Evolutionary conservation across 1,284 basidiomycete species (phyloP), one percentile per base, ranked within the genome.

Genomic region (Pseudozyma pruni): DNA sequence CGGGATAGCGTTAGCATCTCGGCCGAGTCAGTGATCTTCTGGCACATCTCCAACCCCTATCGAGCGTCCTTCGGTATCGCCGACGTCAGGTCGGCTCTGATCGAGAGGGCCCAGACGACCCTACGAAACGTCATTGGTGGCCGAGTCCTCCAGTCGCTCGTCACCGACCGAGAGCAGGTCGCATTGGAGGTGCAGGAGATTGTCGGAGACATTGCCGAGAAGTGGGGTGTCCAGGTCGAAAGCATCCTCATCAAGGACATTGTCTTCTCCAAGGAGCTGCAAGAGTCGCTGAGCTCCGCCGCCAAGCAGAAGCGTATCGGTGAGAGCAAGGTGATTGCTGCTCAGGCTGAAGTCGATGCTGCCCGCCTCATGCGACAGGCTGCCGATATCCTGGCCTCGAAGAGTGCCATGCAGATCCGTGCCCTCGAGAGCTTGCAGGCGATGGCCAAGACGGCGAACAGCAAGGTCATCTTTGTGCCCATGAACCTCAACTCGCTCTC

Each of bases 161-260:
- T 87, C 19, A 85, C 86, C 6, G 94, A 98, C 84, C 91, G 95
- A 69, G 95, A 98, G 81, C 93, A 92, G 55, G 93, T 98, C 68
- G 95, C 94, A 4, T 90, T 90, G 78, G 94, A 97, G 83, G 94
- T 97, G 55, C 93, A 92, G 43, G 93, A 95, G 83, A 95, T 97
- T 58, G 92, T 96, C 79, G 72, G 81, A 45, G 48, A 52, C 9
- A 61, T 76, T 16, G 72, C 74, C 6, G 84, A 86, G 70, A 85
- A 92, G 83, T 97, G 94, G 94, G 94, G 94, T 83, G 94, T 97
- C 42, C 87, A 90, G 31, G 93, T 96, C 82, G 93, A 96, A 84
- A 91, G 91, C 53, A 94, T 97, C 84, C 88, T 96, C 25, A 83
- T 86, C 74, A 84, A 85, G 68, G 92, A 94, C 83, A 92, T 94